Evolutionary conservation across 164 flowering plant genomes (phyloP).

Genomic region (Chloranthus sessilifolius): DNA sequence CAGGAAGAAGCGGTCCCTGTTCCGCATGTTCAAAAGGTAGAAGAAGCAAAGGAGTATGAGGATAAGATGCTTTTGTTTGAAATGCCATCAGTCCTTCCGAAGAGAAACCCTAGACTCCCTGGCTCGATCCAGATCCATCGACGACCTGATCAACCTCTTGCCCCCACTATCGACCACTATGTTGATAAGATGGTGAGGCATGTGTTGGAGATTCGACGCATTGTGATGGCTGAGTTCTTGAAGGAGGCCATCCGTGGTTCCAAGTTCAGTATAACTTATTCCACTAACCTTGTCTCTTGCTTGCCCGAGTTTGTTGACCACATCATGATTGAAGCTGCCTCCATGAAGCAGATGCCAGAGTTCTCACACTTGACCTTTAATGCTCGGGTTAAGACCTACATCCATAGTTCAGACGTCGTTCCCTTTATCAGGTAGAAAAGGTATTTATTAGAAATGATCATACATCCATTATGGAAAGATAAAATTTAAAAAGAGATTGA

Average conservation of each 20-base stretch:
- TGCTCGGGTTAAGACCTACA: constrained; percentile 48
- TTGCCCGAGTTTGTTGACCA: constrained; percentile 57
- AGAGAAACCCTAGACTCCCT: constrained; percentile 57
- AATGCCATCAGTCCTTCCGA: constrained; percentile 32
- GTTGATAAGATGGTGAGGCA: constrained; percentile 44
- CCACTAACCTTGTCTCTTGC: constrained; percentile 42
- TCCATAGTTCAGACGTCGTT: constrained; percentile 57
- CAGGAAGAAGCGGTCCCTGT: not conserved
- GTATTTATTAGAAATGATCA: not conserved
- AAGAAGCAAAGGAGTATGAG: constrained; percentile 27
- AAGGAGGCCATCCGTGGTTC: constrained; percentile 52
- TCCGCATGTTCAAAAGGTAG: constrained; percentile 3
- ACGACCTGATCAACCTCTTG: not conserved
- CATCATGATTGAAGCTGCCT: constrained; percentile 75
- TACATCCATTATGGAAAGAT: not conserved
- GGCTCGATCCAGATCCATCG: constrained; percentile 43
- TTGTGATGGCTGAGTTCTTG: constrained; percentile 58
- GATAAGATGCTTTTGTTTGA: constrained; percentile 29
- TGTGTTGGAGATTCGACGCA: constrained; percentile 68
- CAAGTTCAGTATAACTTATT: constrained; percentile 72
- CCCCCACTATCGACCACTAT: constrained; percentile 11
- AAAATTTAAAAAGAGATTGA: not conserved
- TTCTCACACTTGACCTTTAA: constrained; percentile 49
- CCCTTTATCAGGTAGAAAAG: constrained; percentile 64
- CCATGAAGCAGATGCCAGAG: constrained; percentile 56